Base-by-base conservation (phyloP, 2,329 filamentous ascomycete genomes). In the Drechslerella stenobrocha region DNA sequence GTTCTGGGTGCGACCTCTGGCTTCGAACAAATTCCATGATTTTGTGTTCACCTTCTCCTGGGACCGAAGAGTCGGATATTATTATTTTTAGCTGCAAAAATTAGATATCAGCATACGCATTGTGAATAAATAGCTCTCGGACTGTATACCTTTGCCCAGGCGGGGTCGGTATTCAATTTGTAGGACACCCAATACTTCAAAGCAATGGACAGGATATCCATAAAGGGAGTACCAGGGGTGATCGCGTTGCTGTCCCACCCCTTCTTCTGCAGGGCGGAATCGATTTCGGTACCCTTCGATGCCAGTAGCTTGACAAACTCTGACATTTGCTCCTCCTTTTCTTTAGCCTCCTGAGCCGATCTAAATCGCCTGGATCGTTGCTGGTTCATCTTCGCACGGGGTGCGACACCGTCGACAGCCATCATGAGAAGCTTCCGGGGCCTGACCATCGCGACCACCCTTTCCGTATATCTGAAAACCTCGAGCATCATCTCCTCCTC, bases 401-500 rank as follows among this genome's bases (percentile, higher is more conserved):
- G 95, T 2, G 93, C 93, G 71, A 98, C 93, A 76, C 93, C 93
- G 78, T 98, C 93, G 76, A 98, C 91, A 74, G 93, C 93, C 75
- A 98, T 96, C 88, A 97, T 93, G 58, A 98, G 83, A 48, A 98
- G 80, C 79, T 96, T 97, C 73, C 93, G 86, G 7, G 93, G 93
- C 67, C 93, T 88, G 71, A 96, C 92, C 92, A 98, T 98, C 76
- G 96, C 96, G 72, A 98, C 89, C 22, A 98, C 91, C 66, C 93
- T 87, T 75, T 98, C 91, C n/a, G 93, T 98, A 78, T 98, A 98
- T 75, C 87, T 89, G 81, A 98, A 98, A 69, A 98, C 86, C 75
- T 95, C 95, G 73, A 96, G 77, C 93, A 98, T 98, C 93, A 98
- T 98, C 79, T 97, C 93, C 76, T 95, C 90, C 79, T 98, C 93